A percentile compares a stretch with the other conserved stretches of the same genome.
Evolutionary conservation across 768 basidiomycete genomes (phyloP).

Genomic region (Epithele typhae): DNA sequence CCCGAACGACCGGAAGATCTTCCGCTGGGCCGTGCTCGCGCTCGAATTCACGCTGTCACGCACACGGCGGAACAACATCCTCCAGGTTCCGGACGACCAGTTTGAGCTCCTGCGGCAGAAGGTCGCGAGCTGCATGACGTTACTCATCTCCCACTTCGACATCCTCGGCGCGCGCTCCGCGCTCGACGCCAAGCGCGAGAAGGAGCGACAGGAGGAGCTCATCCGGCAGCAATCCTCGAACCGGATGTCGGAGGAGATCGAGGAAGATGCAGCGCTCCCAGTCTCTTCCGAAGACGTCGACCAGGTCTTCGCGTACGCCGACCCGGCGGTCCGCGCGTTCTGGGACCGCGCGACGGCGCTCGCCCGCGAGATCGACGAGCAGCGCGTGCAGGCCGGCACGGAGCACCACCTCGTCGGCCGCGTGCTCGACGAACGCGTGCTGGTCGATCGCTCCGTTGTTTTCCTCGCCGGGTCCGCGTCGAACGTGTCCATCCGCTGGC

Average conservation of each 20-base stretch:
- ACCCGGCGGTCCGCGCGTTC: conserved; percentile 64
- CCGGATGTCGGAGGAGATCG: conserved; percentile 45
- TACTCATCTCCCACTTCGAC: conserved; percentile 97
- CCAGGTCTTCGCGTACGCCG: conserved; percentile 42
- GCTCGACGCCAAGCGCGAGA: conserved; percentile 84
- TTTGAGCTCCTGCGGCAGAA: conserved; percentile 88
- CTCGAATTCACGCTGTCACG: conserved; percentile 89
- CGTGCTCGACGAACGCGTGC: conserved; percentile 89
- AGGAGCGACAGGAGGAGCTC: conserved; percentile 73
- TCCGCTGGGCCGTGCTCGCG: conserved; percentile 97
- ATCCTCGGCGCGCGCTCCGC: conserved; percentile 92
- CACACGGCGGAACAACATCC: conserved; percentile 83
- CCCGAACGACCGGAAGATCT: conserved; percentile 90
- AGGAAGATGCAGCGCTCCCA: conserved; percentile 37
- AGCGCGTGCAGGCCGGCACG: conserved; percentile 53
- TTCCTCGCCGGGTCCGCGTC: conserved; percentile 95
- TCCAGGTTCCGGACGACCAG: conserved; percentile 82
- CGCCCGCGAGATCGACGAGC: conserved; percentile 60
- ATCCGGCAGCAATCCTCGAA: conserved; percentile 50
- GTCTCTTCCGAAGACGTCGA: conserved; percentile 32
- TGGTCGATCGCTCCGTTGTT: conserved; percentile 89
- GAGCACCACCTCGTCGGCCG: conserved; percentile 82
- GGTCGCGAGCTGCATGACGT: conserved; percentile 93
- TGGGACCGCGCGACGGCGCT: conserved; percentile 69
- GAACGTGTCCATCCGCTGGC: conserved; percentile 95